Evolutionary conservation across 1,139 yeast genomes (phyloP).

Genomic region (Spencermartinsiella ligniputridi): DNA sequence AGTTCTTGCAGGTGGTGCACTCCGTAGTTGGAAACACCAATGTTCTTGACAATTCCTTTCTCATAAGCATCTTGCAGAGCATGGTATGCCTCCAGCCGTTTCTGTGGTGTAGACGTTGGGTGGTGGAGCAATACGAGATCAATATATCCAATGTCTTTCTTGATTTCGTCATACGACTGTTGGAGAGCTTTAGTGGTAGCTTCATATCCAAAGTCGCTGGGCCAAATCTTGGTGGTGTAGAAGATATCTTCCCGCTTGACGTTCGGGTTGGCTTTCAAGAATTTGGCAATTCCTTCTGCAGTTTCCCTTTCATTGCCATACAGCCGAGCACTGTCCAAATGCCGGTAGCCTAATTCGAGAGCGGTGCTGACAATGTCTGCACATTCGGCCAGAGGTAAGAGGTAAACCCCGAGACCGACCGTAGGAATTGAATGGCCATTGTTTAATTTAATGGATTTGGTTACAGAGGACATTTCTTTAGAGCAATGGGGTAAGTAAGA

Average conservation of each 20-base stretch:
- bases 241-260: slow-evolving; percentile 52
- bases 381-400: slow-evolving; percentile 39
- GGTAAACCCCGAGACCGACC: slow-evolving; percentile 57
- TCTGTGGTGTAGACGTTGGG: slow-evolving; percentile 30
- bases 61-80: slow-evolving; percentile 41
- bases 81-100: slow-evolving; percentile 38
- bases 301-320: slow-evolving; percentile 58
- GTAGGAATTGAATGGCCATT: slow-evolving; percentile 44
- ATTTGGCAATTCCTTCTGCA: slow-evolving; percentile 44
- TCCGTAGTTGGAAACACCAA: slow-evolving; percentile 45
- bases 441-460: slow-evolving; percentile 18
- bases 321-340: slow-evolving; percentile 56
- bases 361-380: slow-evolving; percentile 45
- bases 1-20: slow-evolving; percentile 37
- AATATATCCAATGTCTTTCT: slow-evolving; percentile 44
- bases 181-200: slow-evolving; percentile 51
- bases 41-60: slow-evolving; percentile 33
- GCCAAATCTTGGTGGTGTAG: slow-evolving; percentile 68
- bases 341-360: slow-evolving; percentile 62
- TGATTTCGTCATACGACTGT: slow-evolving; percentile 47
- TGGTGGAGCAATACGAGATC: slow-evolving; percentile 42
- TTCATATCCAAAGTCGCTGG: slow-evolving; percentile 52
- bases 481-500: too few relatives aligned
- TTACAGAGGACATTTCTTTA: background rate
- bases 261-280: slow-evolving; percentile 36